These are phyloP conservation scores for Alloteropsis semialata DNA, from an alignment of 176 grass and related monocot species.

Conservation along the genomic window DNA sequence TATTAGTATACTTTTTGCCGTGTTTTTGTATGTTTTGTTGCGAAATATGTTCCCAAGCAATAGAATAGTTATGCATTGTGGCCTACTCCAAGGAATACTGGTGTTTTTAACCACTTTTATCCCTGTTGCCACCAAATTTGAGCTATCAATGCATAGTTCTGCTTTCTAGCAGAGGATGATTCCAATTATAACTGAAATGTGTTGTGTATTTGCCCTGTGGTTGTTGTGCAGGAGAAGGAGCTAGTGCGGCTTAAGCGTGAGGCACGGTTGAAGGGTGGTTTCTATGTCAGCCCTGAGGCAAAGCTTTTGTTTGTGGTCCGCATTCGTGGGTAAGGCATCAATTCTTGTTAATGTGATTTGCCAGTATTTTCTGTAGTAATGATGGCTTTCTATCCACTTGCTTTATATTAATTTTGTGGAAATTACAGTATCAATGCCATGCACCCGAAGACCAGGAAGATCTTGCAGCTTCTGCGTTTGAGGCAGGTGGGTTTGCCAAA, in stretches of 20 bases:
- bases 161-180: neutral
- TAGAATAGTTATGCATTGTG: too few species aligned
- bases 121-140: neutral
- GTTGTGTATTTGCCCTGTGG: neutral
- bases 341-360: neutral
- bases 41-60: too few species aligned
- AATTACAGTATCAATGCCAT: conserved; percentile 88
- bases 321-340: conserved; percentile 64
- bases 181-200: neutral
- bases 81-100: neutral
- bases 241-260: conserved; percentile 88
- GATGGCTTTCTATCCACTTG: neutral
- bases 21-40: neutral
- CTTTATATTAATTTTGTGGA: conserved; percentile 1
- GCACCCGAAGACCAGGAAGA: conserved; percentile 91
- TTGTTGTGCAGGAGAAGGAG: conserved; percentile 67
- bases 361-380: neutral
- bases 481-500: conserved; percentile 58
- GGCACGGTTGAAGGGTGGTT: conserved; percentile 89
- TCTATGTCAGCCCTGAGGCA: conserved; percentile 88
- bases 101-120: too few species aligned
- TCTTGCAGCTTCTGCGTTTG: conserved; percentile 83
- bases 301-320: conserved; percentile 88
- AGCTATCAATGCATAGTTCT: too few species aligned
- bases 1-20: neutral